Percentiles rank a stretch among this genome's conserved stretches.
These are phyloP conservation scores for Micractinium sp. DNA, from an alignment of 139 green algal species.

Conservation along the genomic window DNA sequence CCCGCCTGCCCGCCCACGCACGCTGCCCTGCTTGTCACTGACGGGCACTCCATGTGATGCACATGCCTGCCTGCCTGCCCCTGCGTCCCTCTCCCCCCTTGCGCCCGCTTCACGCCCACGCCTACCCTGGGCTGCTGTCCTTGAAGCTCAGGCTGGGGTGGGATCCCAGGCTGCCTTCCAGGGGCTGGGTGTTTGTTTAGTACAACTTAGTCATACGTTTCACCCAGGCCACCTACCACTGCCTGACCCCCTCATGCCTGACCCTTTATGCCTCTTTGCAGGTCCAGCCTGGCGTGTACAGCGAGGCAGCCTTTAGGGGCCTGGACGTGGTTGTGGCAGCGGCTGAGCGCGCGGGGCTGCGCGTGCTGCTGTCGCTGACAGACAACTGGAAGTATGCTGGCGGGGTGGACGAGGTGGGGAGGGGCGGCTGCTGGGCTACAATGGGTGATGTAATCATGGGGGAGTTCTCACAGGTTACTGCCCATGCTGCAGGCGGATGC, in stretches of 20 bases:
- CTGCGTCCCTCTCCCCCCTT: no score
- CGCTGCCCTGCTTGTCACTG: background rate
- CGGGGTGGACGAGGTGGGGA: conserved; percentile 2
- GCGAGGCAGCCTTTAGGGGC: conserved; percentile 64
- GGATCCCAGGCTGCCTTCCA: no score
- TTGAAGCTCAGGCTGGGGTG: no score
- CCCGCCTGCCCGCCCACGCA: background rate
- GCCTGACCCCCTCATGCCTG: no score
- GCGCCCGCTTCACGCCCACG: no score
- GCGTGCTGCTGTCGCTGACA: conserved; percentile 70
- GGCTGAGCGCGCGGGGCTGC: conserved; percentile 56
- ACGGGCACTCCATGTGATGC: no score
- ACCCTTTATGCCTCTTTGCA: background rate
- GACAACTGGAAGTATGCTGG: conserved; percentile 69
- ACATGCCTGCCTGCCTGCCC: background rate
- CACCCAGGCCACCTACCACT: no score
- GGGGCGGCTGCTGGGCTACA: background rate
- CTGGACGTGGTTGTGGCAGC: conserved; percentile 78
- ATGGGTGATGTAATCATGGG: background rate
- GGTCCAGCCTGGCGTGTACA: conserved; percentile 63
- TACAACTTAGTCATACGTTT: no score
- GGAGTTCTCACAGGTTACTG: no score
- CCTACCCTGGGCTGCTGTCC: no score
- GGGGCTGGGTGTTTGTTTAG: no score
- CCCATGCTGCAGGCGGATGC: background rate